Conservation (phyloP, 306 rosid species). For the Purshia tridentata region DNA sequence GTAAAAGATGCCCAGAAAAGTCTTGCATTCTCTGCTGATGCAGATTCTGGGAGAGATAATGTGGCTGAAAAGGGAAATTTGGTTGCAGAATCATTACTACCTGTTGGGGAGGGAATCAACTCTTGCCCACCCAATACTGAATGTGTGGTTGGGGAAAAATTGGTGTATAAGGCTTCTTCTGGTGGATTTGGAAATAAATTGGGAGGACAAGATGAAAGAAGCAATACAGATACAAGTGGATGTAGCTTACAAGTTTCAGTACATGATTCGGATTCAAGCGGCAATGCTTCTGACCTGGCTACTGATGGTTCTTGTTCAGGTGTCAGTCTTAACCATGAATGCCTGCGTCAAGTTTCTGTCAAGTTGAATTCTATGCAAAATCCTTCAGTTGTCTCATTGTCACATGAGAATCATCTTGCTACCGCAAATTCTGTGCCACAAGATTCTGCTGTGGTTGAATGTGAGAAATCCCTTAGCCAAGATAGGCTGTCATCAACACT, state of each 20-base stretch:
- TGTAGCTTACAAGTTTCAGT: constrained; percentile 33
- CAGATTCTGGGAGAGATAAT: constrained; percentile 35
- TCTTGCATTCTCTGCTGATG: constrained; percentile 22
- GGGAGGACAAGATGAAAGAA: constrained; percentile 32
- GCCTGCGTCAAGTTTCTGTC: constrained; percentile 27
- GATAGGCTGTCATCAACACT: constrained; percentile 48
- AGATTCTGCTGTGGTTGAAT: constrained; percentile 32
- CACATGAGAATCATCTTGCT: constrained; percentile 32
- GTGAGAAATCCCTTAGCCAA: constrained; percentile 44
- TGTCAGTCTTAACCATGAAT: constrained; percentile 41
- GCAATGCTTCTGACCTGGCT: constrained; percentile 40
- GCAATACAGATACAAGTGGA: constrained; percentile 35
- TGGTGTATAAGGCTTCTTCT: constrained; percentile 38
- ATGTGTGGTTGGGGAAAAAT: constrained; percentile 32
- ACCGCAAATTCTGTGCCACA: constrained; percentile 39
- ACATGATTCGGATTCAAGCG: constrained; percentile 43
- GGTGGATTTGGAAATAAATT: constrained; percentile 35
- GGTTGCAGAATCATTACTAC: constrained; percentile 22
- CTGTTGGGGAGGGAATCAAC: constrained; percentile 35
- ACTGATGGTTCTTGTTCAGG: constrained; percentile 53
- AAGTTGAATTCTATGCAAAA: constrained; percentile 37
- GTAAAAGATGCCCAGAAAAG: constrained; percentile 18
- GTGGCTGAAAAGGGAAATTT: constrained; percentile 32
- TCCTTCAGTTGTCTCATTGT: constrained; percentile 29
- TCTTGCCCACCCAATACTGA: constrained; percentile 31